Evolutionary conservation across 441 rosid species (phyloP), one percentile per base, ranked within the genome.

Genomic region (Euphorbia schlechtendalii): DNA sequence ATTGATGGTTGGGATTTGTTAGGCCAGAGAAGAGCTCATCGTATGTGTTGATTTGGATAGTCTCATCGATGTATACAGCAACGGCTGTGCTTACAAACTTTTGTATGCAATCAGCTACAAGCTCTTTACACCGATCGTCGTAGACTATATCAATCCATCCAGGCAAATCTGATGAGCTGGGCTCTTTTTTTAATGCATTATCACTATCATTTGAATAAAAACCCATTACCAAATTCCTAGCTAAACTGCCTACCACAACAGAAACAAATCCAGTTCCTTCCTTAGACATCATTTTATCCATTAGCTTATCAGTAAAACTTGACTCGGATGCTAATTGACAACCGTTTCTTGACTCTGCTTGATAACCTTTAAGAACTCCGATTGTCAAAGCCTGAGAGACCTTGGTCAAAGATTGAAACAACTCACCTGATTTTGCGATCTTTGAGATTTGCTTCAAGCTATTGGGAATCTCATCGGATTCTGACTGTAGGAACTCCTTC

Each of bases 361-460:
- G 70, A 72, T 75, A 82, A 3, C 96, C 99, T 56, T 88, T 75
- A 53, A 79, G 32, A 73, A 87, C 62, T 46, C 97, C 99, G 54
- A 77, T 60, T 0, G 92, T 87, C 43, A 87, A 22, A 48, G 90
- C 93, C 81, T 86, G 80, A 58, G 86, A 79, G 72, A 78, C 77
- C 67, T 80, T 72, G 62, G 72, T 64, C 65, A 93, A 64, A 4
- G 93, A 85, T 70, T 74, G 77, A 3, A 80, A 81, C 40, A 90
- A 81, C 73, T 87, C 96, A 18, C 73, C 77, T 0, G 96, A 89
- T 25, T 51, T 81, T 0, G 80, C 78, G 61, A 95, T 81, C 80
- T 95, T 95, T 0, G 90, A 80, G 68, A 95, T 81, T 73, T 95
- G 98, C 74, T 71, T 89, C 70, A 92, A 76, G 65, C 98, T 90